Evolutionary conservation across 345 rosid genomes (phyloP).

Genomic region (Pistacia atlantica): DNA sequence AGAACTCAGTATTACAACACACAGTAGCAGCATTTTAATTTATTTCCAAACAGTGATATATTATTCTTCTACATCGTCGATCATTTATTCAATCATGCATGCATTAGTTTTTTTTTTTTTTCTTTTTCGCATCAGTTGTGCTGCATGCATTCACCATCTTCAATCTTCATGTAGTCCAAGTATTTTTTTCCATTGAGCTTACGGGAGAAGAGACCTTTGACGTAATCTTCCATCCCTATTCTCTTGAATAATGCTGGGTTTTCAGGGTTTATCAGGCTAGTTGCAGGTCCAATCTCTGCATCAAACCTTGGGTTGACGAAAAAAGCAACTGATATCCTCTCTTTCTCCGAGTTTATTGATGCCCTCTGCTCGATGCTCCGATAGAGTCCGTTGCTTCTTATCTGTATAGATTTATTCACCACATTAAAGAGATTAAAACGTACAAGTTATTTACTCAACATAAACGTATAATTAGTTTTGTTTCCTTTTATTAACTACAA

Average conservation of each 20-base stretch:
- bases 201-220: slow-evolving; percentile 21
- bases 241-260: slow-evolving; percentile 31
- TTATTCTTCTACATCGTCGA: too few species aligned
- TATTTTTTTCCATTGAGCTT: slow-evolving; percentile 17
- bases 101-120: too few species aligned
- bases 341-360: slow-evolving; percentile 20
- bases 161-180: slow-evolving; percentile 26
- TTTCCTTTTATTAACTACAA: too few species aligned
- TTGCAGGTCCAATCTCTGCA: slow-evolving; percentile 30
- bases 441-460: too few species aligned
- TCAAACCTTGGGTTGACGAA: slow-evolving; percentile 33
- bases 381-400: slow-evolving; percentile 35
- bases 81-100: too few species aligned
- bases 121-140: too few species aligned
- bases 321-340: slow-evolving; percentile 26
- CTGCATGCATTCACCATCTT: background rate
- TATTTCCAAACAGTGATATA: too few species aligned
- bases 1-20: too few species aligned
- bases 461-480: too few species aligned
- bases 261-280: slow-evolving; percentile 10
- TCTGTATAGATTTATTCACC: slow-evolving; percentile 17
- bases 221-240: slow-evolving; percentile 20
- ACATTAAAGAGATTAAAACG: background rate
- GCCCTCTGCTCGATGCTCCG: slow-evolving; percentile 38
- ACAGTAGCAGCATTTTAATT: too few species aligned